phyloP scores from a whole-genome alignment of 176 grass and related monocot genomes.

The Aegilops sharonensis region DNA sequence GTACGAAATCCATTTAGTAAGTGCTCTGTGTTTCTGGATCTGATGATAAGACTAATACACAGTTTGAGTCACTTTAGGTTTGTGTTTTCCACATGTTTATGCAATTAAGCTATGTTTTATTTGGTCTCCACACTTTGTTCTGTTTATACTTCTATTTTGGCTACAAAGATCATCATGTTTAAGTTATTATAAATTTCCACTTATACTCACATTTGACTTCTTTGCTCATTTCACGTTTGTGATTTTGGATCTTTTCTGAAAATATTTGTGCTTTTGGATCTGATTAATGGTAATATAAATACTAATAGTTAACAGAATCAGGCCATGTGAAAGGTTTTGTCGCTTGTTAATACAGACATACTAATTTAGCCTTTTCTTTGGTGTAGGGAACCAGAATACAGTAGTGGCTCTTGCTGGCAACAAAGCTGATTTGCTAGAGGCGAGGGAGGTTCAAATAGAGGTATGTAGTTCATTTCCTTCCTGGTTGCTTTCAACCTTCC shows the following conservation, averaged over 20 bases:
- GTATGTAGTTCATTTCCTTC: conserved; percentile 35
- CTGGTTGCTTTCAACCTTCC: neutral
- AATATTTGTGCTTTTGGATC: conserved; percentile 15
- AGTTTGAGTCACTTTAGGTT: neutral
- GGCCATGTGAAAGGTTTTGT: neutral
- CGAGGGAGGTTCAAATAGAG: conserved; percentile 73
- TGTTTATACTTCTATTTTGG: neutral
- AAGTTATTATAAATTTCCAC: neutral
- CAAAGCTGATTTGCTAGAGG: conserved; percentile 82
- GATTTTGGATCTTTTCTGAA: conserved; percentile 4
- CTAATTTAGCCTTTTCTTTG: conserved; percentile 12
- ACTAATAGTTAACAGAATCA: neutral
- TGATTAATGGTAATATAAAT: neutral
- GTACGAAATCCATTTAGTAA: neutral
- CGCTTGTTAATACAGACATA: conserved; percentile 16
- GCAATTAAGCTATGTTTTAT: neutral
- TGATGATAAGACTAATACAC: neutral
- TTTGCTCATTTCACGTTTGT: conserved; percentile 5
- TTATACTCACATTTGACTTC: neutral
- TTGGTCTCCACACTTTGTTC: neutral
- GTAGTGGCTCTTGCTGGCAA: conserved; percentile 93
- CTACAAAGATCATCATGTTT: neutral
- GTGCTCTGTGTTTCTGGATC: conserved; percentile 5
- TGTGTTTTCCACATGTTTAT: neutral
- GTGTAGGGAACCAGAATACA: conserved; percentile 76